Evolutionary conservation across 139 green algal genomes (phyloP).

Genomic region (Chlamydomonas applanata): DNA sequence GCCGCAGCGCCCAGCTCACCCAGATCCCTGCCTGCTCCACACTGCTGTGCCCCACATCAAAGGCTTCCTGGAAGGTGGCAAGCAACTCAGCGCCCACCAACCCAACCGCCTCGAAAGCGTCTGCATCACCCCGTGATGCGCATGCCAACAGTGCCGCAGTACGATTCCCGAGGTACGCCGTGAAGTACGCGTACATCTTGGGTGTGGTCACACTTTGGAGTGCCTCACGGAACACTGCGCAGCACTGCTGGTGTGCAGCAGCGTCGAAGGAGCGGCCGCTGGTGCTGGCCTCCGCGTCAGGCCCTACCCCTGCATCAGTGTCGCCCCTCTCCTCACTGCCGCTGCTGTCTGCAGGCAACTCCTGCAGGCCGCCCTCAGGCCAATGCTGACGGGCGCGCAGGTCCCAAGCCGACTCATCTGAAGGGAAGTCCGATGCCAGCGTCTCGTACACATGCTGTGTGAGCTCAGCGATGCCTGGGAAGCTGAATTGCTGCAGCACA

Average conservation of each 20-base stretch:
- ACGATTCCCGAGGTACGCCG: background rate
- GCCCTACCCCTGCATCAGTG: background rate
- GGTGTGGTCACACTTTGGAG: background rate
- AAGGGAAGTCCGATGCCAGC: constrained; percentile 50
- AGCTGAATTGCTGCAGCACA: constrained; percentile 47
- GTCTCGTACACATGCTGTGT: constrained; percentile 45
- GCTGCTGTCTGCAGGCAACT: background rate
- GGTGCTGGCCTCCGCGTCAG: background rate
- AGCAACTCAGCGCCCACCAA: constrained; percentile 30
- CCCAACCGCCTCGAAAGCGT: background rate
- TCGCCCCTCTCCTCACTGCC: background rate
- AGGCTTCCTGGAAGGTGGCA: background rate
- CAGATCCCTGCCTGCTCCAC: constrained; percentile 5
- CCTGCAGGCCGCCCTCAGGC: constrained; percentile 1
- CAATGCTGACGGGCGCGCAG: constrained; percentile 47
- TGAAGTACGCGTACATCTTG: no score
- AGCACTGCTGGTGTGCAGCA: no score
- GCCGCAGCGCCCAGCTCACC: constrained; percentile 30
- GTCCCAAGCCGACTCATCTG: constrained; percentile 50
- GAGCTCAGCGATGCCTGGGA: constrained; percentile 48
- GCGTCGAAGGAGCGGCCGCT: background rate
- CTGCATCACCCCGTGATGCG: background rate
- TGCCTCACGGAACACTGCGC: background rate
- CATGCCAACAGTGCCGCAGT: background rate
- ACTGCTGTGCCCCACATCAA: background rate